Base-by-base conservation (phyloP, 805 yeast genomes). In the Zygoascus bituminiphila region DNA sequence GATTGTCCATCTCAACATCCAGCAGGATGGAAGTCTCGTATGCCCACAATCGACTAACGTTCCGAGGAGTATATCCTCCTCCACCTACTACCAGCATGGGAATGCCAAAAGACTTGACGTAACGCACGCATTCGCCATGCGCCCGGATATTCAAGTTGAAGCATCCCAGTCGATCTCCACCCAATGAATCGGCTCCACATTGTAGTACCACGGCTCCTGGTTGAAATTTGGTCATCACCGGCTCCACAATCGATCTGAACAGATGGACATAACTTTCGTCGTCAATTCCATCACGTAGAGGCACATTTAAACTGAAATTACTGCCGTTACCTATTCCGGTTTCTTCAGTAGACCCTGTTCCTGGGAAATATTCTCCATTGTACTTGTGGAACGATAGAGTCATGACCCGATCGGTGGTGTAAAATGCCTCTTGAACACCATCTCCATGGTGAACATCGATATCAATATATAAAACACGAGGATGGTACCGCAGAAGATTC, bases 21-120 rank as follows among this genome's bases (percentile, higher is more conserved):
- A 93, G 82, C 62, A 91, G 74, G 23, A 93, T 74, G 31, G 96
- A 91, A 0, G 96, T 82, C 67, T 93, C 98, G 61, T 75, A 89
- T 1, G 96, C 79, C 98, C 98, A 91, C 10, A 95, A 77, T 57
- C 98, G 74, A 4, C 97, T 88, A 44, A 93, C 98, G 63, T 93
- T 93, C 64, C 97, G 77, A 77, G 95, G 94, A 2, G 98, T 93
- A 69, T 93, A 93, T 19, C 98, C 98, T 57, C 98, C 98, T 44
- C 98, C 98, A 37, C 98, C 98, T 19, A 93, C 74, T 25, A 93
- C 95, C 82, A 93, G 77, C 76, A 87, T 70, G 8, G 98, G 98
- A 15, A 93, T 75, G 43, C 86, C 85, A 62, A 91, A 87, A 7
- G 85, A 76, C 63, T 84, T 85, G 45, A 89, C 88, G 67, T 79